Evolutionary conservation across 768 basidiomycete species (phyloP), one percentile per base, ranked within the genome.

Genomic region (Psilocybe sp.): DNA sequence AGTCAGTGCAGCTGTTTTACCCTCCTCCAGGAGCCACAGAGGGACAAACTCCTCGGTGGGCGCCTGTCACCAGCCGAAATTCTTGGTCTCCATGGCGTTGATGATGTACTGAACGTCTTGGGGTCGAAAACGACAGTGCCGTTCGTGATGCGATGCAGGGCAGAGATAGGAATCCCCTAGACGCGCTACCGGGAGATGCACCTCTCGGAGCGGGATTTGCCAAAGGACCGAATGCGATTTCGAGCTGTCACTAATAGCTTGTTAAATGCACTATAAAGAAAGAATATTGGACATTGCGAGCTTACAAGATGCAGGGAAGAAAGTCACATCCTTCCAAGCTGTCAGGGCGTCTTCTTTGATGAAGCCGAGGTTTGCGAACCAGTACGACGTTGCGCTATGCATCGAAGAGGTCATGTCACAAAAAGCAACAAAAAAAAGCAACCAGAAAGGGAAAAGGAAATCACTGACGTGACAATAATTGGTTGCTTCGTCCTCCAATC

Each of bases 81-180:
- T 89, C 42, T 87, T 84, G 51, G 74, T 55, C 42, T 85, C 80
- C 18, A 98, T 71, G n/a, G 92, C 79, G 15, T 65, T 52, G 39
- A 98, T 70, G 63, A 96, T 92, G 60, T 94, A 85, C 12, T 80
- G 70, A 20, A 98, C 1, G 84, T 84, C 5, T 73, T 71, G 1
- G 73, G 53, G 48, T 84, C 79, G 44, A 98, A 82, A 39, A 90
- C 66, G 4, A 88, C 80, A 28, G 74, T 70, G 48, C 82, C 83
- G 8, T 82, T 82, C 9, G 75, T 69, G 5, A 75, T 64, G 60
- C 87, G 82, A 61, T 92, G 79, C 2, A 99, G 69, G 2, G 90
- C 85, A 2, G 95, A 95, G 51, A 99, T 98, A 4, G 96, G 96
- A 1, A 97, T 90, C 15, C 96, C 96, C 96, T 96, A 99, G 15